Percentiles rank a stretch among this genome's conserved stretches.
Evolutionary conservation across 768 basidiomycete species (phyloP).

Genomic region (Lentinula sp.): DNA sequence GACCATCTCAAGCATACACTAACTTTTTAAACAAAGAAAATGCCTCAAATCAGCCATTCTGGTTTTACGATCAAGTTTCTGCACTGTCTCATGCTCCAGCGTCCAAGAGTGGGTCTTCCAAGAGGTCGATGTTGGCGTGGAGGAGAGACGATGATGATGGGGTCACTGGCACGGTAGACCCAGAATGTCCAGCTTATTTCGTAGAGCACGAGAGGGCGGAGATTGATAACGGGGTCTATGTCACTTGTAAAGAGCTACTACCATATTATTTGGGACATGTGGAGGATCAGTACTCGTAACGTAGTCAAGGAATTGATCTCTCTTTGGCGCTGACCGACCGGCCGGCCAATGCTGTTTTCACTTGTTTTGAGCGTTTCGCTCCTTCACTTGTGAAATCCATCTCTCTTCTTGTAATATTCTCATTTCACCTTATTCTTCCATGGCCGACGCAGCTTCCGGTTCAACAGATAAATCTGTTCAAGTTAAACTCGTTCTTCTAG

Average conservation of each 20-base stretch:
- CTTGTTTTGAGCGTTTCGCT: not conserved
- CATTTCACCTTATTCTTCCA: constrained; percentile 24
- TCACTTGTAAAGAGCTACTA: constrained; percentile 35
- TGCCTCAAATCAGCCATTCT: constrained; percentile 34
- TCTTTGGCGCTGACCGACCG: not conserved
- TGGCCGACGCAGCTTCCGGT: constrained; percentile 73
- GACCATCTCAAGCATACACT: constrained; percentile 44
- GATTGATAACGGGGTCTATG: constrained; percentile 37
- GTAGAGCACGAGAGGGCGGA: constrained; percentile 20
- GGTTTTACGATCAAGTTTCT: constrained; percentile 40
- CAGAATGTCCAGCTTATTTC: constrained; percentile 32
- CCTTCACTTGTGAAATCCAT: not conserved
- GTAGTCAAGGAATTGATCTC: no score
- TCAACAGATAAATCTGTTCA: constrained; percentile 87
- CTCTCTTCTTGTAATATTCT: constrained; percentile 7
- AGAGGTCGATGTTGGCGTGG: not conserved
- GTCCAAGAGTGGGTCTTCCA: constrained; percentile 5
- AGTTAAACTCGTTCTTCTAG: constrained; percentile 95
- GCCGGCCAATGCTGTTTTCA: not conserved
- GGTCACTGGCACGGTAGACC: not conserved
- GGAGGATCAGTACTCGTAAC: no score
- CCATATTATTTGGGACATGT: constrained; percentile 24
- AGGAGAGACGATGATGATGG: not conserved
- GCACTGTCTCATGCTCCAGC: constrained; percentile 34
- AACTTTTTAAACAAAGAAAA: constrained; percentile 30